Evolutionary conservation across 371 early-diverging fungal genomes (phyloP), one percentile per base, ranked within the genome.

Genomic region (Mucor indicus): DNA sequence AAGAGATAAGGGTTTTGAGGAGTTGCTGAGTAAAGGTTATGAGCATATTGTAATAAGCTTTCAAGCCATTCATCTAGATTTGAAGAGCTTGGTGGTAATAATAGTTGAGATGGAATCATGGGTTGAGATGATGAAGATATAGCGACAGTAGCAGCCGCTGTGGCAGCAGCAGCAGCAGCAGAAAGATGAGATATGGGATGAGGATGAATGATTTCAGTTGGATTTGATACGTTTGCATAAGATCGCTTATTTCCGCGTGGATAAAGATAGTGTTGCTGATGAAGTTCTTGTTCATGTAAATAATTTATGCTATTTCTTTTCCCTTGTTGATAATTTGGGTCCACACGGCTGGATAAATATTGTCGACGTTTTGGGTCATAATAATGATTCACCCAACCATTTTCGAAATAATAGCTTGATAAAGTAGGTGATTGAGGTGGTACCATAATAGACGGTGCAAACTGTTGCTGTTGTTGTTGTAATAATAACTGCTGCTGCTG

Each of bases 11-110:
- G 77, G 8, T 67, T 78, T 40, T 79, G 81, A 1, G 87, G 72
- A 19, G 77, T 68, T 12, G 73, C 53, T 3, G 84, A 74, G 48
- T 89, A 87, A 3, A 87, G 47, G 36, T 57, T 68, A 48, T 89
- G 90, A 8, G 87, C 85, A 45, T 79, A 78, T 20, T 85, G 72
- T 38, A 89, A 60, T 15, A 86, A 47, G 37, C 69, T 81, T 62
- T 89, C 90, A 35, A 71, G 70, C 64, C 64, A 72, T 45, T 65
- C 72, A 35, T 77, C 68, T n/a, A 70, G 44, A 42, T 36, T 37
- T n/a, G 6, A 42, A 20, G 24, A 40, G 13, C 13, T 37, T 7
- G 19, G 37, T 29, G 35, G 16, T 45, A n/a, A 20, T 10, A 37
- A 13, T 36, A 49, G 20, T 11, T 42, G 43, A 1, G 43, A 13